These are phyloP conservation scores for Lipomyces kockii DNA, from an alignment of 805 yeast genomes.

Conservation along the genomic window DNA sequence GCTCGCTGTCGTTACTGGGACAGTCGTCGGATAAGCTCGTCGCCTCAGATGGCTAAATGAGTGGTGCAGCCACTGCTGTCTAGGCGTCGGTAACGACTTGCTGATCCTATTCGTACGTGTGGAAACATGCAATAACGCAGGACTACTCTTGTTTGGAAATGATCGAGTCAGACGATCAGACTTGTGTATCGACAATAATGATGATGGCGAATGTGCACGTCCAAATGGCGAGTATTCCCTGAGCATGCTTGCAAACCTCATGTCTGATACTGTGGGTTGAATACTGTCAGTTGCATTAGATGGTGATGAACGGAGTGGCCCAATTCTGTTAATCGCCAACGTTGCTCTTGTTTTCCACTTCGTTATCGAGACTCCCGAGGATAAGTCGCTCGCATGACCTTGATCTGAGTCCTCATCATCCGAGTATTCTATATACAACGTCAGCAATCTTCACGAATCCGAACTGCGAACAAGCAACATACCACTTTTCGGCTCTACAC, in stretches of 20 bases:
- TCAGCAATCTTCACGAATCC: neutral
- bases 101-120: neutral
- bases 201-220: neutral
- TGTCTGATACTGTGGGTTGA: neutral
- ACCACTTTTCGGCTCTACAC: conserved; percentile 29
- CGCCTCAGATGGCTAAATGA: neutral
- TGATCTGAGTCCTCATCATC: conserved; percentile 15
- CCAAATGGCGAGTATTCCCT: neutral
- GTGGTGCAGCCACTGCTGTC: neutral
- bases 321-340: neutral
- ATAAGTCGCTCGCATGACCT: neutral
- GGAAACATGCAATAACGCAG: neutral
- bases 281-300: neutral
- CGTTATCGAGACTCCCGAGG: neutral
- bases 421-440: neutral
- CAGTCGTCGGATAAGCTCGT: neutral
- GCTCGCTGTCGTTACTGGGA: neutral
- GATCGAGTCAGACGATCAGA: neutral
- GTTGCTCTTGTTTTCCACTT: neutral
- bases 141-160: neutral
- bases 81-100: neutral
- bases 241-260: neutral
- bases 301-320: neutral
- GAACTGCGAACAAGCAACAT: conserved; percentile 3
- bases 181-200: neutral